Percentiles rank a stretch among this genome's conserved stretches.
These are phyloP conservation scores for Amanita subjunquillea DNA, from an alignment of 768 basidiomycete species.

Conservation along the genomic window DNA sequence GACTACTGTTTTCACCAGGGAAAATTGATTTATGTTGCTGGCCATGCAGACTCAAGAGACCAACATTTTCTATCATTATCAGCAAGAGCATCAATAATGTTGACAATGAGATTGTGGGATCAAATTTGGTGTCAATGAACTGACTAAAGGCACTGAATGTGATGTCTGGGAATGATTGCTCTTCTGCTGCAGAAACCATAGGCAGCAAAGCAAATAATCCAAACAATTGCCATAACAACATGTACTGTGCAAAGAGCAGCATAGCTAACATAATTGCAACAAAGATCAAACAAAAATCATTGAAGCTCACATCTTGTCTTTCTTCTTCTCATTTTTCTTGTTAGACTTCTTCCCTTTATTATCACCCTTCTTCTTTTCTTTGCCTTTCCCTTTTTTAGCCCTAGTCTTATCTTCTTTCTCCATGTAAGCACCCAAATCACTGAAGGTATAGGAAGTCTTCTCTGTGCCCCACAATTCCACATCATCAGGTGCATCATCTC, in stretches of 20 bases:
- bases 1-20: background rate
- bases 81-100: background rate
- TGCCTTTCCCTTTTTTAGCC: background rate
- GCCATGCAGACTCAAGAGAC: too few species aligned
- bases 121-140: background rate
- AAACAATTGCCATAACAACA: background rate
- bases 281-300: background rate
- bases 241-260: background rate
- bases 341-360: background rate
- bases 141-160: background rate
- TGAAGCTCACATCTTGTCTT: background rate
- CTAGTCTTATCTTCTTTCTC: background rate
- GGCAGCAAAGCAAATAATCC: background rate
- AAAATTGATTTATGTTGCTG: background rate
- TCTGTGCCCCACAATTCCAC: background rate
- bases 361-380: background rate
- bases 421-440: background rate
- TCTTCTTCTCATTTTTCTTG: background rate
- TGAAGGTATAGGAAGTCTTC: background rate
- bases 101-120: background rate
- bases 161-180: background rate
- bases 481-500: background rate
- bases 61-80: background rate
- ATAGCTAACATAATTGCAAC: background rate
- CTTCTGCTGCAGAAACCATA: background rate